Base-by-base conservation (phyloP, 352 stramenopile species). In the Pythium myriotylum region DNA sequence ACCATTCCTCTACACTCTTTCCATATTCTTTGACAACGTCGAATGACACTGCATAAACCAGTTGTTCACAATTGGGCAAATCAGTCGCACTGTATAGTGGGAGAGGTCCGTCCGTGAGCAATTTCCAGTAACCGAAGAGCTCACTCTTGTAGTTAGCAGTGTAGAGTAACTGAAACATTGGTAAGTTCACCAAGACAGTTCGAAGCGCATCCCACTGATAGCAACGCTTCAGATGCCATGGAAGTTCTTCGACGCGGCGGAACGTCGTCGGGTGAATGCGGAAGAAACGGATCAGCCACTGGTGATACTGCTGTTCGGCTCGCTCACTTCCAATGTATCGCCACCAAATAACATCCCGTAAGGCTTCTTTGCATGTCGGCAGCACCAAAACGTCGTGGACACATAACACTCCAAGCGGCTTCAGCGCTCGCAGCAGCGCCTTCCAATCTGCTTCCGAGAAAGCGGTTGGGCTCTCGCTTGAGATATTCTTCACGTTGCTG, bases 21-120 rank as follows among this genome's bases (percentile, higher is more conserved):
- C 96, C 95, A 59, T 97, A 97, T 56, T 97, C 91, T 35, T 83
- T 77, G 3, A 98, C 91, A n/a, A 98, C 70, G 67, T 98, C 94
- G 60, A 97, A 98, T 0, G 86, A 71, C n/a, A 72, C 68, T 20
- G 84, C 69, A 60, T 88, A 87, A 26, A 73, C 67, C 14, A 75
- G 70, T 39, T 73, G 56, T 13, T 85, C 73, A 14, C 41, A 41
- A 24, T 33, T 54, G 49, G 50, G 71, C 16, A 49, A 62, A 37
- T 51, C 76, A 6, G 58, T 65, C 16, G 65, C 59, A 19, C 64
- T 72, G 63, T 83, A 83, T 20, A 88, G 64, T 8, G 84, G 70
- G 33, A 89, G 48, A 23, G 82, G 89, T 0, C 89, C 89, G 47
- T 95, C 79, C 4, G 79, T 91, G 16, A 98, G 81, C 23, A 86